phyloP scores from a whole-genome alignment of 495 filamentous ascomycete species.

The Xylaria longipes region DNA sequence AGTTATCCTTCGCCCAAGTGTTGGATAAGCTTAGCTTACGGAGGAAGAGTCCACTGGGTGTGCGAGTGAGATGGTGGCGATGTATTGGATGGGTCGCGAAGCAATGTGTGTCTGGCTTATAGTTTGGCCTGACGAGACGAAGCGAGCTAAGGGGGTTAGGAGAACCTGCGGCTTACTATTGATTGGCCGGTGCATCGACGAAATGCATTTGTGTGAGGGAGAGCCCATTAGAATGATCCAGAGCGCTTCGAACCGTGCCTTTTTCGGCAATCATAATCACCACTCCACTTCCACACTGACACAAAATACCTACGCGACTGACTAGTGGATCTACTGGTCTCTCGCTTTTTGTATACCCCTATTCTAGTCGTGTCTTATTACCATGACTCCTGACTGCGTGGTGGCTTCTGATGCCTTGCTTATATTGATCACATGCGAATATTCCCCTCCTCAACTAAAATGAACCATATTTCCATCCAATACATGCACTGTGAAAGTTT shows the following conservation, averaged over 20 bases:
- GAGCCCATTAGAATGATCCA: not conserved
- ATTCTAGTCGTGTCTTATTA: not conserved
- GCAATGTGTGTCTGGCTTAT: not conserved
- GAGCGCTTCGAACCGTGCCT: conserved; percentile 15
- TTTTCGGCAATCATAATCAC: not conserved
- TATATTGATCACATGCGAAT: not conserved
- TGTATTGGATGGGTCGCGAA: conserved; percentile 1
- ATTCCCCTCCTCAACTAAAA: no score
- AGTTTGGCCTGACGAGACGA: conserved; percentile 7
- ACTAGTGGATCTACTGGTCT: conserved; percentile 9
- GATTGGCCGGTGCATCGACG: not conserved
- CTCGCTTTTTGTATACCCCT: not conserved
- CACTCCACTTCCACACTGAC: conserved; percentile 1
- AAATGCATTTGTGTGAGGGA: not conserved
- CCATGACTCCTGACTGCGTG: not conserved
- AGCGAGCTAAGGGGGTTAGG: not conserved
- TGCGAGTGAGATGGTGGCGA: conserved; percentile 3
- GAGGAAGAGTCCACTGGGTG: not conserved
- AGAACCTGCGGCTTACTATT: not conserved
- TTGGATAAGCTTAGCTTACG: not conserved
- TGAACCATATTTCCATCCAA: no score
- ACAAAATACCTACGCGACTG: not conserved
- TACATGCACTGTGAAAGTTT: no score
- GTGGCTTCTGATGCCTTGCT: not conserved
- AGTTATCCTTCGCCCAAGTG: not conserved